These are phyloP conservation scores for Vaccinium vitisidaea DNA, from an alignment of 148 eudicot species.

Conservation along the genomic window DNA sequence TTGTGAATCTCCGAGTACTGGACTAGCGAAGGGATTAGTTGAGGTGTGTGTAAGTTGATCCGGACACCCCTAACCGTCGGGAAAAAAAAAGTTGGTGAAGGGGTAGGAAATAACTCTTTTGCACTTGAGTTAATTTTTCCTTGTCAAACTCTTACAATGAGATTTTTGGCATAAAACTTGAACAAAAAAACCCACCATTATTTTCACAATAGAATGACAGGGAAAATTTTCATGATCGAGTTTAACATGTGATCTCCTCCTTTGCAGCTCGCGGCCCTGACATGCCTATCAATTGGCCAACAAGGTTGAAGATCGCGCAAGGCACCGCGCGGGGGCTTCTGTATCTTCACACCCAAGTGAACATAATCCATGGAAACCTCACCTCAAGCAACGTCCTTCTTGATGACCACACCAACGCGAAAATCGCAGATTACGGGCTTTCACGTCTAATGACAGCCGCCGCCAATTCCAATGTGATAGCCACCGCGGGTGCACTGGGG, in stretches of 20 bases:
- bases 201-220: background rate
- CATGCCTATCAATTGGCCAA: slow-evolving; percentile 57
- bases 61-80: no score
- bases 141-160: background rate
- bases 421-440: slow-evolving; percentile 74
- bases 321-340: slow-evolving; percentile 64
- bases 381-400: slow-evolving; percentile 82
- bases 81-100: background rate
- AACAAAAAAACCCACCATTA: background rate
- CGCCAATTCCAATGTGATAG: slow-evolving; percentile 69
- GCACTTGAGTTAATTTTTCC: background rate
- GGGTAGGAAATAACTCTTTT: background rate
- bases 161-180: background rate
- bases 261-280: slow-evolving; percentile 61
- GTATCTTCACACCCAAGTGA: slow-evolving; percentile 63
- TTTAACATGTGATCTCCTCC: background rate
- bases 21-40: no score
- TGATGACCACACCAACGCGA: slow-evolving; percentile 51
- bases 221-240: background rate
- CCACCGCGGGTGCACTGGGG: slow-evolving; percentile 80
- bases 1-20: no score
- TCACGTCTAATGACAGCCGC: slow-evolving; percentile 74
- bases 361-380: slow-evolving; percentile 76
- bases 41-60: no score
- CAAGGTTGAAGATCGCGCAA: slow-evolving; percentile 67